These are phyloP conservation scores for Cladophialophora immunda DNA, from an alignment of 2,329 filamentous ascomycete genomes.

Conservation along the genomic window DNA sequence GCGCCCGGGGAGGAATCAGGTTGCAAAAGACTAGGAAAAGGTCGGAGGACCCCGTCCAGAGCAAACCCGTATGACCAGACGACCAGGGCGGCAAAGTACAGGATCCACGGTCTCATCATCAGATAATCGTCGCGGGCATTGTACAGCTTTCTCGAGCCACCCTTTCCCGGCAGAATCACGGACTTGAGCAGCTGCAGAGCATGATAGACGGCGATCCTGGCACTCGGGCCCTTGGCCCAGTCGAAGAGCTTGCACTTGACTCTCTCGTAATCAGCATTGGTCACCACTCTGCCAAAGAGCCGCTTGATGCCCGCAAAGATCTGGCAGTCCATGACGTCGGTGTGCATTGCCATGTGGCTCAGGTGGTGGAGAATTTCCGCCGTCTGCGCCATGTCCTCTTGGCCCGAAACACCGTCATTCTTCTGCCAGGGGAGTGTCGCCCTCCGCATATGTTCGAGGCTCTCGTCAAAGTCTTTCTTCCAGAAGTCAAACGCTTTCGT, in stretches of 20 bases:
- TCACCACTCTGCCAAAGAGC: conserved; percentile 84
- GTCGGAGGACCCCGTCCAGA: conserved; percentile 77
- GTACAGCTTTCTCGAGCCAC: conserved; percentile 64
- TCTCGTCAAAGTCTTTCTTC: conserved; percentile 89
- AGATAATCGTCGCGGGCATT: conserved; percentile 86
- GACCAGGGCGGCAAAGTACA: conserved; percentile 90
- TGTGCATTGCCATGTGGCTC: conserved; percentile 97
- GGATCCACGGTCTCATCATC: conserved; percentile 92
- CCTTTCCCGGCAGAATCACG: conserved; percentile 55
- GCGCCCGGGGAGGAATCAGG: conserved; percentile 26
- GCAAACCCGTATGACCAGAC: conserved; percentile 96
- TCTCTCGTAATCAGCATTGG: conserved; percentile 78
- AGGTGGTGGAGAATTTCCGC: conserved; percentile 89
- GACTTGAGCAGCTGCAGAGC: conserved; percentile 85
- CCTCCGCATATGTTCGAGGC: conserved; percentile 56
- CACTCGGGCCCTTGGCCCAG: conserved; percentile 88
- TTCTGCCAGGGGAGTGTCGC: conserved; percentile 40
- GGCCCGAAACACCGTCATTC: conserved; percentile 46
- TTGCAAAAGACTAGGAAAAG: conserved; percentile 44
- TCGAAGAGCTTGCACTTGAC: conserved; percentile 79
- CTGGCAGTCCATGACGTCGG: conserved; percentile 93
- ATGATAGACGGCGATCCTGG: conserved; percentile 89
- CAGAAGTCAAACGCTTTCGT: conserved; percentile 91
- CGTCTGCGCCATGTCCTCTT: conserved; percentile 81
- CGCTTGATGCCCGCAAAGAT: conserved; percentile 89